A percentile compares a stretch with the other conserved stretches of the same genome.
phyloP scores from a whole-genome alignment of 768 basidiomycete genomes.

The Mycena epipterygia region DNA sequence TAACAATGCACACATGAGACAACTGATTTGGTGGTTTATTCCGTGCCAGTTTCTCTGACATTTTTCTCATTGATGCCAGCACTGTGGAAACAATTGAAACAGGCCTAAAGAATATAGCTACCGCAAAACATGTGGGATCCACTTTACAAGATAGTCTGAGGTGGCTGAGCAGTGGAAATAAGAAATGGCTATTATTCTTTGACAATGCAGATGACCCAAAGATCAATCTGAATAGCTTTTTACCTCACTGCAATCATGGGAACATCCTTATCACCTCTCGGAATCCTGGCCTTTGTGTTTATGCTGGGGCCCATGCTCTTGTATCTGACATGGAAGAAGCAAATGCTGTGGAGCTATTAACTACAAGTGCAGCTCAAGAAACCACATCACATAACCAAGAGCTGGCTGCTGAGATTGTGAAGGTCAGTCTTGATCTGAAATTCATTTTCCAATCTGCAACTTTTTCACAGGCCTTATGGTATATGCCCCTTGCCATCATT shows the following conservation, averaged over 20 bases:
- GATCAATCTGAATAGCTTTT: not conserved
- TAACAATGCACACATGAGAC: too few species aligned
- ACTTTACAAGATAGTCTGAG: not conserved
- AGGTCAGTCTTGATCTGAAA: not conserved
- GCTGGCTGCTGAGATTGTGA: slow-evolving; percentile 8
- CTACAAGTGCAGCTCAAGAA: not conserved
- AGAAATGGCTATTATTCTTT: slow-evolving; percentile 6
- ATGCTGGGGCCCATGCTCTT: not conserved
- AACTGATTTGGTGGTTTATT: not conserved
- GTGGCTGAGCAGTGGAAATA: not conserved
- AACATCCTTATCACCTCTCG: slow-evolving; percentile 27
- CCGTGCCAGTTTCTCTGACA: not conserved
- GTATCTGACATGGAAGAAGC: not conserved
- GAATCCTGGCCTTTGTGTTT: slow-evolving; percentile 1
- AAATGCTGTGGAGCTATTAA: slow-evolving; percentile 10
- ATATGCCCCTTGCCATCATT: slow-evolving; percentile 14
- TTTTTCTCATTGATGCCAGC: not conserved
- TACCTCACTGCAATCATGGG: slow-evolving; percentile 20
- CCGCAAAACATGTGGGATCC: too few species aligned
- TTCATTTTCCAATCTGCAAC: not conserved
- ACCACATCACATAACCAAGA: not conserved
- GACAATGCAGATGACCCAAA: slow-evolving; percentile 14
- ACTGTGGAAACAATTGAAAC: too few species aligned
- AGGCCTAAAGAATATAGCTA: too few species aligned
- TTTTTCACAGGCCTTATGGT: not conserved